phyloP scores from a whole-genome alignment of 164 flowering plant genomes.

The Litsea cubeba region DNA sequence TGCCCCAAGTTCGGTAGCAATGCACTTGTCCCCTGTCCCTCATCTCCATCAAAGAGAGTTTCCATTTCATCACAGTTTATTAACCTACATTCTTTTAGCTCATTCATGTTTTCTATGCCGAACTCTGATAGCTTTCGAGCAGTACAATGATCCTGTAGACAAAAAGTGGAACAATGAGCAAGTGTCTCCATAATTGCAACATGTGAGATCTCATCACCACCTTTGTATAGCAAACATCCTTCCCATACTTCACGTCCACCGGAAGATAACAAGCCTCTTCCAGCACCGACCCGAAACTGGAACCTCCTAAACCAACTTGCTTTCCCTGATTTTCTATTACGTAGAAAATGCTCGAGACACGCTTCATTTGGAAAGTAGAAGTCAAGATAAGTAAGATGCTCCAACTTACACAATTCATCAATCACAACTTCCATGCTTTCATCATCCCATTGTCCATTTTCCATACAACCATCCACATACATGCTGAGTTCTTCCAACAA shows the following conservation, averaged over 20 bases:
- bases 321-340: neutral
- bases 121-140: slow-evolving; percentile 12
- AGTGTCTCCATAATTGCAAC: slow-evolving; percentile 1
- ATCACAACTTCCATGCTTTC: neutral
- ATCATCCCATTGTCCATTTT: slow-evolving; percentile 11
- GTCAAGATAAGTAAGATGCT: neutral
- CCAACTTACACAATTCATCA: slow-evolving; percentile 5
- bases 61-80: slow-evolving; percentile 13
- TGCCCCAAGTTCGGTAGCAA: neutral
- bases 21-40: neutral
- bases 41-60: slow-evolving; percentile 5
- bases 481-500: slow-evolving; percentile 1
- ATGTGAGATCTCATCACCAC: neutral
- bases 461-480: slow-evolving; percentile 5
- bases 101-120: slow-evolving; percentile 2
- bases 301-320: neutral
- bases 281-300: slow-evolving; percentile 4
- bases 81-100: slow-evolving; percentile 9
- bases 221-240: slow-evolving; percentile 1
- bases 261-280: neutral
- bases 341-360: neutral
- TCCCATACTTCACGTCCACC: neutral
- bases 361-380: slow-evolving; percentile 12
- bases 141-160: slow-evolving; percentile 6
- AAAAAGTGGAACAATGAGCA: neutral